Conservation (phyloP, 2,329 filamentous ascomycete species). For the Seiridium cupressi region DNA sequence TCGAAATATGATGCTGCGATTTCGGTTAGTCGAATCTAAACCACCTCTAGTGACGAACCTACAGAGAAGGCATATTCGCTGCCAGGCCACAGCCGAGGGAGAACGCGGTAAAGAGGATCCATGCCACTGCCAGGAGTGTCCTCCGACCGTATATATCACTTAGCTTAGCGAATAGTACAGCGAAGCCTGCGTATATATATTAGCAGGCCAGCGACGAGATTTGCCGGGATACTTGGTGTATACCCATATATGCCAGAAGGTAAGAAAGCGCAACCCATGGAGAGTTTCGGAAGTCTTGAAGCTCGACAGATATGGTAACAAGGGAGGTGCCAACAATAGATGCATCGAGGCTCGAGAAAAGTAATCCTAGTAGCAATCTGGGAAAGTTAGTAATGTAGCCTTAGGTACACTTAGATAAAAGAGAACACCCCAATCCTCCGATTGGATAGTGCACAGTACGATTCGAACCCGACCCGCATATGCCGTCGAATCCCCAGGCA, state of each 20-base stretch:
- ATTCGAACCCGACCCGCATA: too few species aligned
- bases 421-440: too few species aligned
- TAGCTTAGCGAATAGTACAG: slow-evolving; percentile 56
- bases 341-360: slow-evolving; percentile 57
- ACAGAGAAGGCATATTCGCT: slow-evolving; percentile 50
- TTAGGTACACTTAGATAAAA: too few species aligned
- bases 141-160: slow-evolving; percentile 59
- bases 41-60: slow-evolving; percentile 17
- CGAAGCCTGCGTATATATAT: slow-evolving; percentile 40
- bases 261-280: slow-evolving; percentile 57
- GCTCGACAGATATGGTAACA: slow-evolving; percentile 52
- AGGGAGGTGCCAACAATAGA: slow-evolving; percentile 59
- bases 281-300: slow-evolving; percentile 48
- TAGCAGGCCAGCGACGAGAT: neutral
- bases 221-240: slow-evolving; percentile 6
- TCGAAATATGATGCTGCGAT: slow-evolving; percentile 52
- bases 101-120: slow-evolving; percentile 54
- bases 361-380: slow-evolving; percentile 50
- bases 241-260: slow-evolving; percentile 55
- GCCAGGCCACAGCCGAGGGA: slow-evolving; percentile 53
- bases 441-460: too few species aligned
- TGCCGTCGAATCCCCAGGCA: too few species aligned
- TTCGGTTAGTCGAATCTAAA: neutral
- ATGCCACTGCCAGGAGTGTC: slow-evolving; percentile 47
- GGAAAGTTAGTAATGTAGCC: slow-evolving; percentile 15